These are phyloP conservation scores for Chimonanthus salicifolius DNA, from an alignment of 164 flowering plant species.

Conservation along the genomic window DNA sequence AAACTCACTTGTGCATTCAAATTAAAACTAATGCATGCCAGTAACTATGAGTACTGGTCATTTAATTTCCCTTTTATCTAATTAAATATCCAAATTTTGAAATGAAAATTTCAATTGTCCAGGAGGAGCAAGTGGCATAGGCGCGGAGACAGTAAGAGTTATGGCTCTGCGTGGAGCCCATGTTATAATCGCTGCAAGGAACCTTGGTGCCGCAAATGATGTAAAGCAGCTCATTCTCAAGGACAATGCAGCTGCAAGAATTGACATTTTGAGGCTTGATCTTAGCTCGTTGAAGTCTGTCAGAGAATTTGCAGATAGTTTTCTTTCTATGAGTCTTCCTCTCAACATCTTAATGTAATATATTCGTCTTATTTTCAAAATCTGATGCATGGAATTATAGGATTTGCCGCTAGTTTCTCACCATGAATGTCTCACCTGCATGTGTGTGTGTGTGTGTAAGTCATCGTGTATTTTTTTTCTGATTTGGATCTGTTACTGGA, in stretches of 20 bases:
- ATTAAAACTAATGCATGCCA: not conserved
- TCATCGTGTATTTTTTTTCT: not conserved
- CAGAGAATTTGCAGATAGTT: conserved; percentile 47
- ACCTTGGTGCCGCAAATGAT: conserved; percentile 66
- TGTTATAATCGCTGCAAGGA: conserved; percentile 82
- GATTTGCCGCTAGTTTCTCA: too few species aligned
- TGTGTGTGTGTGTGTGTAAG: not conserved
- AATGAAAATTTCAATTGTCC: not conserved
- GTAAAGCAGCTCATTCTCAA: conserved; percentile 57
- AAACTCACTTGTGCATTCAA: not conserved
- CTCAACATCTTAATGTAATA: conserved; percentile 82
- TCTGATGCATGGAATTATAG: not conserved
- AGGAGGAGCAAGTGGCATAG: conserved; percentile 98
- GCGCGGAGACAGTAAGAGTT: conserved; percentile 85
- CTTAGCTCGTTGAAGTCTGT: conserved; percentile 71
- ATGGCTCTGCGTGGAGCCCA: conserved; percentile 72
- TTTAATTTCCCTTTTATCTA: not conserved
- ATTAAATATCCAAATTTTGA: not conserved
- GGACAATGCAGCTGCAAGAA: conserved; percentile 40
- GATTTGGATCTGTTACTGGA: not conserved
- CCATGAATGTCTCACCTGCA: not conserved
- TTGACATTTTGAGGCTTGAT: conserved; percentile 68
- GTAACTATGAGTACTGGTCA: not conserved
- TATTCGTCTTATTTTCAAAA: not conserved
- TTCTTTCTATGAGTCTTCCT: conserved; percentile 64